These are phyloP conservation scores for Nemania diffusa DNA, from an alignment of 2,329 filamentous ascomycete genomes.

Conservation along the genomic window DNA sequence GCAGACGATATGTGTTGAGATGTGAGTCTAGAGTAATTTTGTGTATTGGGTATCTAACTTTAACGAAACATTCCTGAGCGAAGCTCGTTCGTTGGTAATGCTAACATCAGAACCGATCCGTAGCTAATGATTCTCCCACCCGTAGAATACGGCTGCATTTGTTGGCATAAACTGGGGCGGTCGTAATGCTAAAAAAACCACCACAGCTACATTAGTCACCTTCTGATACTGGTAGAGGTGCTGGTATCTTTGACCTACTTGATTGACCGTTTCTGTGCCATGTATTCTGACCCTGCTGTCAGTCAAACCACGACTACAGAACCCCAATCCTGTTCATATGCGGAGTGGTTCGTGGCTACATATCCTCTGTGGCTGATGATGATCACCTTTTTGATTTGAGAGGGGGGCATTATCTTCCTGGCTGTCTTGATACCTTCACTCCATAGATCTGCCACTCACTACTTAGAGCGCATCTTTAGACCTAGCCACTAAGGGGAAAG, in stretches of 20 bases:
- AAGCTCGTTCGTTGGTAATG: constrained; percentile 4
- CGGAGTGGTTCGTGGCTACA: neutral
- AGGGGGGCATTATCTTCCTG: neutral
- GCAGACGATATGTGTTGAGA: neutral
- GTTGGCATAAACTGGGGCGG: constrained; percentile 2
- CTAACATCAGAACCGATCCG: neutral
- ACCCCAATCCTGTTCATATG: neutral
- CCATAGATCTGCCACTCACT: neutral
- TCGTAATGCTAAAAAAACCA: constrained; percentile 24
- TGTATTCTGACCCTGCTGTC: neutral
- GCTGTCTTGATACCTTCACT: neutral
- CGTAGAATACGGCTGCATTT: neutral
- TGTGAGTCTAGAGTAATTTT: neutral
- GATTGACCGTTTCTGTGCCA: constrained; percentile 13
- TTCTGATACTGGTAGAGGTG: constrained; percentile 20
- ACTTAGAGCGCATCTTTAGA: neutral
- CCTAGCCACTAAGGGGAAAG: neutral
- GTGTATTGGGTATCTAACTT: constrained; percentile 21
- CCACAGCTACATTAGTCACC: constrained; percentile 31
- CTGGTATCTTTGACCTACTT: constrained; percentile 32
- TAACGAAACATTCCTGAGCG: neutral
- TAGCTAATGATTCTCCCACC: neutral
- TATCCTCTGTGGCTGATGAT: constrained; percentile 1
- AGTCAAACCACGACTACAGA: neutral
- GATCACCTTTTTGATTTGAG: neutral